Percentiles rank a stretch among this genome's conserved stretches.
phyloP scores from a whole-genome alignment of 345 rosid species.

The Aquilaria malaccensis region DNA sequence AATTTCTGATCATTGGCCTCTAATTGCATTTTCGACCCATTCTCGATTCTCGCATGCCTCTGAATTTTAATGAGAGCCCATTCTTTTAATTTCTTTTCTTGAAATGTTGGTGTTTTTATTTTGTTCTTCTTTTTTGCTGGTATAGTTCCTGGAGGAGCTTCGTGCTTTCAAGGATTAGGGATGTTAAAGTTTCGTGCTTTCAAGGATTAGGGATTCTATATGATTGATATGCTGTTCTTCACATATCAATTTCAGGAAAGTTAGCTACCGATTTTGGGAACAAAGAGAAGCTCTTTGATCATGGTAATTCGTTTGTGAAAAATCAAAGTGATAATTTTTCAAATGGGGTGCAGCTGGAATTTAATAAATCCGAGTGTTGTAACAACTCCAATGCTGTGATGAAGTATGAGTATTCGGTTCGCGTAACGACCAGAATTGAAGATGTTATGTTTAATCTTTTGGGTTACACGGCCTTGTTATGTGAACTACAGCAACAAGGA shows the following conservation, averaged over 20 bases:
- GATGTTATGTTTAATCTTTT: constrained; percentile 41
- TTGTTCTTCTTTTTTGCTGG: neutral
- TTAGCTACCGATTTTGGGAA: constrained; percentile 14
- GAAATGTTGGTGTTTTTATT: constrained; percentile 7
- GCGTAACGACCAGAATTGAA: constrained; percentile 28
- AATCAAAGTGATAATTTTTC: constrained; percentile 15
- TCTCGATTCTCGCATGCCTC: no score
- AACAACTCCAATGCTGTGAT: constrained; percentile 26
- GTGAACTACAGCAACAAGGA: constrained; percentile 27
- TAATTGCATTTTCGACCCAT: no score
- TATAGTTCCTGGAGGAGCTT: neutral
- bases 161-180: neutral
- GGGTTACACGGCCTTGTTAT: constrained; percentile 36
- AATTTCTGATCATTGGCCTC: constrained; percentile 1
- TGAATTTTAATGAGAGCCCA: constrained; percentile 1
- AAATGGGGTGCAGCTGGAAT: constrained; percentile 29
- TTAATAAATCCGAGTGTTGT: constrained; percentile 22
- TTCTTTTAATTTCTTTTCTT: constrained; percentile 4
- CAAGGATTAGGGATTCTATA: neutral
- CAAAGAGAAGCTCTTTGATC: constrained; percentile 13
- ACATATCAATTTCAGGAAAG: constrained; percentile 25
- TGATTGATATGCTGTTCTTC: neutral
- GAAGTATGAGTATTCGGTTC: constrained; percentile 30
- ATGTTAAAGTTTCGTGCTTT: neutral
- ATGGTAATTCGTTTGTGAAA: constrained; percentile 6